phyloP scores from a whole-genome alignment of 2,329 filamentous ascomycete genomes.

The Monosporascus sp. region DNA sequence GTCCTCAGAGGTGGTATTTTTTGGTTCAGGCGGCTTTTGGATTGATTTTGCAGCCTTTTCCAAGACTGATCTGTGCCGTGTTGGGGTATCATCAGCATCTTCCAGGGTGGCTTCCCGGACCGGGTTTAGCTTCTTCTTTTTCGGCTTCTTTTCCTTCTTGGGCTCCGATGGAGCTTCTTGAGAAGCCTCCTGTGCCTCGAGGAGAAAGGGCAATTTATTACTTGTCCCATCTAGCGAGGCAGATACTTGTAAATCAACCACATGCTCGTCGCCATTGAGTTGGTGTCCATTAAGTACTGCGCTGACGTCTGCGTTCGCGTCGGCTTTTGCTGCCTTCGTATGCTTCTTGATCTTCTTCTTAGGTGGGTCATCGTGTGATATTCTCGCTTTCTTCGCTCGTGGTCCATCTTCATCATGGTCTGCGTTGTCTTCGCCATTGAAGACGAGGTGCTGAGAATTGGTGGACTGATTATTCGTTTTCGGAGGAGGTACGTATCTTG shows the following conservation, averaged over 20 bases:
- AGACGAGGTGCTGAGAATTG: slow-evolving; percentile 15
- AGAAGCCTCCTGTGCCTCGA: slow-evolving; percentile 1
- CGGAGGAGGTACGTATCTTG: slow-evolving; percentile 31
- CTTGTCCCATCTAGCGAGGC: background rate
- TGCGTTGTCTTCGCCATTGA: slow-evolving; percentile 11
- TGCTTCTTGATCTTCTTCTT: slow-evolving; percentile 29
- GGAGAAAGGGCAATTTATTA: background rate
- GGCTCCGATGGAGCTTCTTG: slow-evolving; percentile 5
- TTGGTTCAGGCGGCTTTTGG: slow-evolving; percentile 39
- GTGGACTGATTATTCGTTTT: slow-evolving; percentile 17
- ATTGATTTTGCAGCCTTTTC: slow-evolving; percentile 53
- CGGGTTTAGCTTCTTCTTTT: slow-evolving; percentile 17
- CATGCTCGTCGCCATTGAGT: background rate
- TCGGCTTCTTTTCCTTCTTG: slow-evolving; percentile 20
- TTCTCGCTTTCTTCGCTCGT: slow-evolving; percentile 32
- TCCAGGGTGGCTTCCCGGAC: slow-evolving; percentile 2
- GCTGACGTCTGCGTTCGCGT: background rate
- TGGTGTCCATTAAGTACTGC: background rate
- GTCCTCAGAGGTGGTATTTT: slow-evolving; percentile 19
- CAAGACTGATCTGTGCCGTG: slow-evolving; percentile 45
- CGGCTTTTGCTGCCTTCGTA: background rate
- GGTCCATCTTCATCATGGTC: slow-evolving; percentile 12
- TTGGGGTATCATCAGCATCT: slow-evolving; percentile 14
- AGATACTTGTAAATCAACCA: slow-evolving; percentile 11
- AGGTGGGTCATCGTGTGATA: slow-evolving; percentile 25